Evolutionary conservation across 2,329 filamentous ascomycete species (phyloP), one percentile per base, ranked within the genome.

Genomic region (Tolypocladium tundrense): DNA sequence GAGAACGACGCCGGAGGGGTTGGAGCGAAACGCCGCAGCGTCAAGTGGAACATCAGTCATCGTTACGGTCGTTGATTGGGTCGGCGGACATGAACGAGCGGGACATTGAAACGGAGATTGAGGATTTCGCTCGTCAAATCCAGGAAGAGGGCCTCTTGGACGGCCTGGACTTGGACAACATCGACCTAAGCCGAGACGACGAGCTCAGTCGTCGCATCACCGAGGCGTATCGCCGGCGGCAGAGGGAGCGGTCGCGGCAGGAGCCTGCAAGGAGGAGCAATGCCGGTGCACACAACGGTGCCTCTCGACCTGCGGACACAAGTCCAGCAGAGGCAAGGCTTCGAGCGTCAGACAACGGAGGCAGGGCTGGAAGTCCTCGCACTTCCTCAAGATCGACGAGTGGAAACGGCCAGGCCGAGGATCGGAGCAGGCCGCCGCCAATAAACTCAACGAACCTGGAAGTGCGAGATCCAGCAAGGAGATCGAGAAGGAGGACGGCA

Each of bases 191-290:
- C 54, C 89, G 91, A 66, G 91, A 97, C 68, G 91, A 97, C 66
- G 90, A 95, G 67, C 84, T 97, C 19, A 96, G 90, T 62, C 88
- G 93, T 67, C 86, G 88, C 59, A 96, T 97, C 65, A 92, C 91
- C 2, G 90, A 95, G 66, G 91, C 91, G 2, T 96, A 95, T 67
- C 79, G 90, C 59, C 82, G 90, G 60, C 81, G 90, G 37, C 90
- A 95, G 67, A 82, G 80, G 50, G 84, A 86, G 60, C 75, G 83
- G 59, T 69, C 77, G n/a, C 77, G 81, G 14, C 73, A 75, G 43
- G 78, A 81, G 65, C 66, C 74, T 24, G 69, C 72, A 13, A 73
- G 77, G 64, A 77, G 77, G 60, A 78, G 71, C 60, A 74, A 74
- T 64, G 68, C 67, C n/a, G 69, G 60, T 55, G 64, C 64, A 10